Evolutionary conservation across 208 protist genomes (phyloP).

Genomic region (Angomonas ambiguus): DNA sequence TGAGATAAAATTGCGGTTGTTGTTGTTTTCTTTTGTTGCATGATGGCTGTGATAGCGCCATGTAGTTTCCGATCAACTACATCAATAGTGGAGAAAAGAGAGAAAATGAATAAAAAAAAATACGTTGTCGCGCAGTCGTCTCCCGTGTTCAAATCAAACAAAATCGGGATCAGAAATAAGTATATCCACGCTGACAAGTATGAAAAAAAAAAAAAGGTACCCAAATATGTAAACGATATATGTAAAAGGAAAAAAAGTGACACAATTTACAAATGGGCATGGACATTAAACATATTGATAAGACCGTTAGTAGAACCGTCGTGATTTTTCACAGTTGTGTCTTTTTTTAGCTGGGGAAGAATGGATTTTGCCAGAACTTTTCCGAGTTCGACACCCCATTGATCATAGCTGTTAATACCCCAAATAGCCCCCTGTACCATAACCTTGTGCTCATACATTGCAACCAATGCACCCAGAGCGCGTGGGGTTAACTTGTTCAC

Average conservation of each 20-base stretch:
- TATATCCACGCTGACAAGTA: too few species aligned
- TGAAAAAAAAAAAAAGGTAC: background rate
- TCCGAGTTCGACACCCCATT: slow-evolving; percentile 97
- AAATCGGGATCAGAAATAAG: too few species aligned
- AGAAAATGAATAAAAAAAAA: background rate
- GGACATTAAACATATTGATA: slow-evolving; percentile 92
- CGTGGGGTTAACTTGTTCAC: slow-evolving; percentile 92
- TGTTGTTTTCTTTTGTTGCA: too few species aligned
- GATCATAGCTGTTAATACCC: slow-evolving; percentile 97
- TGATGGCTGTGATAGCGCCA: too few species aligned
- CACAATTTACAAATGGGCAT: slow-evolving; percentile 38
- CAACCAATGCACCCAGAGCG: slow-evolving; percentile 92
- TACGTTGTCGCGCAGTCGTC: too few species aligned
- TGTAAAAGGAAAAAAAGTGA: slow-evolving; percentile 14
- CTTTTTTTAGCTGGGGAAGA: slow-evolving; percentile 86
- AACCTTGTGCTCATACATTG: slow-evolving; percentile 98
- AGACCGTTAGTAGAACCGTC: slow-evolving; percentile 94
- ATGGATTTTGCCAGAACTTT: slow-evolving; percentile 97
- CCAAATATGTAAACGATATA: background rate
- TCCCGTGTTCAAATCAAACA: too few species aligned
- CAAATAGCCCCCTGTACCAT: slow-evolving; percentile 96
- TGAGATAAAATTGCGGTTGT: too few species aligned
- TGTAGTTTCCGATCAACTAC: too few species aligned
- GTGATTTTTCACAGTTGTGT: slow-evolving; percentile 57
- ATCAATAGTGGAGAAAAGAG: too few species aligned